phyloP scores from a whole-genome alignment of 2,329 filamentous ascomycete species.

The Hymenoscyphus repandus region DNA sequence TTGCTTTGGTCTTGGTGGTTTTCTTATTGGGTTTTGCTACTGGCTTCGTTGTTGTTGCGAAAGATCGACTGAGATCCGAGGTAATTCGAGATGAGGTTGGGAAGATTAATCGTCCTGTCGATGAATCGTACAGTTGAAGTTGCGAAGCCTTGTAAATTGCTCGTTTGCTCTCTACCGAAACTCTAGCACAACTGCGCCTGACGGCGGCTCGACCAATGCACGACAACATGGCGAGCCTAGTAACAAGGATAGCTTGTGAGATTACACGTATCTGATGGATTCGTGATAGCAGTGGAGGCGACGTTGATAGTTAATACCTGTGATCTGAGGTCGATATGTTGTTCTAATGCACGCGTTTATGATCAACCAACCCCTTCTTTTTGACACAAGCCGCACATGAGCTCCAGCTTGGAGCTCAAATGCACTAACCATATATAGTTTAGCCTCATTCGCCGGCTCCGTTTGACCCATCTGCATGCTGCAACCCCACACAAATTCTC shows the following conservation, averaged over 20 bases:
- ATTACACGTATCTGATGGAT: background rate
- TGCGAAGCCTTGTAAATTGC: conserved; percentile 20
- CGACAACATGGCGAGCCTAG: conserved; percentile 27
- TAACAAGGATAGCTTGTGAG: background rate
- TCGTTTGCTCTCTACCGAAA: conserved; percentile 24
- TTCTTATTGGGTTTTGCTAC: conserved; percentile 15
- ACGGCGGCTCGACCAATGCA: conserved; percentile 29
- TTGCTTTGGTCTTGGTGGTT: conserved; percentile 22
- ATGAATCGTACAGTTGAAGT: conserved; percentile 22
- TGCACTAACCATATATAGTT: background rate
- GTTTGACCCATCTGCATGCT: background rate
- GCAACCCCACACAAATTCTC: background rate
- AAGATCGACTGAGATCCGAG: conserved; percentile 14
- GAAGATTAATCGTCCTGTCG: conserved; percentile 12
- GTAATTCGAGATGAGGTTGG: conserved; percentile 9
- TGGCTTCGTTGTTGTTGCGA: conserved; percentile 22
- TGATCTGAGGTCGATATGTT: conserved; percentile 2
- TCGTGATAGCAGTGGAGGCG: background rate
- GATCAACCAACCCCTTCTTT: background rate
- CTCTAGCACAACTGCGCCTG: conserved; percentile 20
- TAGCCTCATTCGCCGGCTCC: background rate
- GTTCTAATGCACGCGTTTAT: background rate
- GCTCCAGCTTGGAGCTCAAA: conserved; percentile 1
- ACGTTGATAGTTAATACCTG: background rate
- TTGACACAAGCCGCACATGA: background rate